Conservation (phyloP, 257 asterid genomes). For the Catharanthus roseus region DNA sequence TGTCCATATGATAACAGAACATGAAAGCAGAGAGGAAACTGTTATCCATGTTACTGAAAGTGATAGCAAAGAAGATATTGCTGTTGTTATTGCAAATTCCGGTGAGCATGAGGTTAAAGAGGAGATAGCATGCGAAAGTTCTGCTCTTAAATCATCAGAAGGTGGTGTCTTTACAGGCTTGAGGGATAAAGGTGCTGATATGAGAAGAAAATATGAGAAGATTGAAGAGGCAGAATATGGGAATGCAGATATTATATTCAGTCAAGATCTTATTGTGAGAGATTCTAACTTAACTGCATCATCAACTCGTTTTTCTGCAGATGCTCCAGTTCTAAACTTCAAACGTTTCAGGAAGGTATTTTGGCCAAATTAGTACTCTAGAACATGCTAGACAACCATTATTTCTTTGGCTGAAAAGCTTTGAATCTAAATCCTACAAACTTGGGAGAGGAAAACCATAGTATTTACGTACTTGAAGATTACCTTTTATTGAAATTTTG, state of each 20-base stretch:
- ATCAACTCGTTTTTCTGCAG: constrained; percentile 28
- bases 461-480: background rate
- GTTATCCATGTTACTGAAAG: constrained; percentile 24
- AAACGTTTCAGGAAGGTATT: constrained; percentile 85
- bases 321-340: constrained; percentile 46
- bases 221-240: constrained; percentile 42
- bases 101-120: constrained; percentile 29
- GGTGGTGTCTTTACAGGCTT: constrained; percentile 20
- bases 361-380: background rate
- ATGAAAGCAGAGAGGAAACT: constrained; percentile 26
- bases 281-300: constrained; percentile 29
- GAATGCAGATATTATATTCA: constrained; percentile 60
- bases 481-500: background rate
- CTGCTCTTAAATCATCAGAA: constrained; percentile 19
- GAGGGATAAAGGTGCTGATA: constrained; percentile 29
- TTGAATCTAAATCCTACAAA: background rate
- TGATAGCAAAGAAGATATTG: constrained; percentile 29
- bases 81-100: constrained; percentile 16
- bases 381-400: background rate
- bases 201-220: constrained; percentile 30
- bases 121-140: constrained; percentile 30
- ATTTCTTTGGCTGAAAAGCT: background rate
- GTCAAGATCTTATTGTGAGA: constrained; percentile 75
- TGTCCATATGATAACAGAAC: constrained; percentile 22
- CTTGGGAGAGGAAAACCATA: no score